These are phyloP conservation scores for Fusarium floridanum DNA, from an alignment of 2,329 filamentous ascomycete species.

Conservation along the genomic window DNA sequence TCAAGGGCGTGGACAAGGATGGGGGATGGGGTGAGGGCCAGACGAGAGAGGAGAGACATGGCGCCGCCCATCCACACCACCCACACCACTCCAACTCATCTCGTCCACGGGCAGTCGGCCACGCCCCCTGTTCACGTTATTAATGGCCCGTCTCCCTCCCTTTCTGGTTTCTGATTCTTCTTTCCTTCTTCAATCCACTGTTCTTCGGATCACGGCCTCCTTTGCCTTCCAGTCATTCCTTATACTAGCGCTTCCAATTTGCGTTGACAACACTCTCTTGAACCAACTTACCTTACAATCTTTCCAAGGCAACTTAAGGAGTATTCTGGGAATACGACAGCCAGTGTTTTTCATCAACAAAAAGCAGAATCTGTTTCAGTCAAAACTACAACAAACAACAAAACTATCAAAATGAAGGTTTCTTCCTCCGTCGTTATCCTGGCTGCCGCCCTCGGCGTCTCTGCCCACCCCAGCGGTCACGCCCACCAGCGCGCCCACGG, in stretches of 20 bases:
- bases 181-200: constrained; percentile 25
- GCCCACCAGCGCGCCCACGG: constrained; percentile 53
- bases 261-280: constrained; percentile 46
- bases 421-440: constrained; percentile 53
- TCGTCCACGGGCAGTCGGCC: constrained; percentile 21
- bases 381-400: constrained; percentile 26
- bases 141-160: constrained; percentile 46
- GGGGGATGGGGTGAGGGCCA: constrained; percentile 24
- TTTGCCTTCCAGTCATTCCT: constrained; percentile 46
- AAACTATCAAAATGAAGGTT: constrained; percentile 56
- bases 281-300: constrained; percentile 39
- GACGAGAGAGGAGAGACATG: constrained; percentile 35
- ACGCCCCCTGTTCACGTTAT: constrained; percentile 46
- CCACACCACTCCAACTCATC: constrained; percentile 19
- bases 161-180: constrained; percentile 16
- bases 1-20: constrained; percentile 27
- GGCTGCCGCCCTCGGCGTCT: constrained; percentile 57
- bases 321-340: constrained; percentile 42
- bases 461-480: constrained; percentile 57
- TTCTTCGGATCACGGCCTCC: constrained; percentile 38
- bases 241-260: constrained; percentile 34
- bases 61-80: constrained; percentile 27
- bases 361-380: constrained; percentile 22
- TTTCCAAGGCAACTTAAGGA: constrained; percentile 39
- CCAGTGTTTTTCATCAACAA: constrained; percentile 12